Base-by-base conservation (phyloP, 306 rosid genomes). In the Rubus idaeus region DNA sequence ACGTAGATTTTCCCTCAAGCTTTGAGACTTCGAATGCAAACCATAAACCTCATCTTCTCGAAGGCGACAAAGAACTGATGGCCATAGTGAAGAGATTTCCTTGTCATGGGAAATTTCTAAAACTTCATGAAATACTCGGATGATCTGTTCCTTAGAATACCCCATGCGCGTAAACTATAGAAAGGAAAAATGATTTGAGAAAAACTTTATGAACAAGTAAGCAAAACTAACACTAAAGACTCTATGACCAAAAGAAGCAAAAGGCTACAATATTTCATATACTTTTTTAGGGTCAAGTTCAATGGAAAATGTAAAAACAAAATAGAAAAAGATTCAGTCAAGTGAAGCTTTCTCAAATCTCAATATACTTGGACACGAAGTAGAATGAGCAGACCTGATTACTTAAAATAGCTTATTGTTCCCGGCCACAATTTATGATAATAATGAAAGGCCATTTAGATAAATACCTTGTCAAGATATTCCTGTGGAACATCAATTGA, bases 101-200 rank as follows among this genome's bases (percentile, higher is more conserved):
- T 90, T 88, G 75, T 79, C 74, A 61, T 84, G 84, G 53, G 80
- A 82, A 78, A 82, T 81, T 77, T 83, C 68, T 41, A 89, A 89
- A 78, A 90, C 92, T 79, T 88, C 91, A 73, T 73, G 20, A 44
- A 84, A 84, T 56, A 96, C 91, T 75, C n/a, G 50, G 73, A 83
- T 69, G 81, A 90, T 80, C 71, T 88, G 89, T 78, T 94, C 95
- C 88, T 84, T 87, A 60, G 92, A 82, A 88, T 87, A 92, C n/a
- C 98, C 98, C 96, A 88, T 88, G 55, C 69, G 62, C 77, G 87
- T 80, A 80, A 90, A 91, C 98, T 94, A 75, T 72, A 78, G 57
- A 73, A 55, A 52, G n/a, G 41, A 75, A 56, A 30, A 10, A 17
- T 70, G 21, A 77, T 77, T 49, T 16, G 37, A 58, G 61, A 67